Evolutionary conservation across 225 moss, liverwort and hornwort species (phyloP).

Genomic region (Pleurozium schreberi): DNA sequence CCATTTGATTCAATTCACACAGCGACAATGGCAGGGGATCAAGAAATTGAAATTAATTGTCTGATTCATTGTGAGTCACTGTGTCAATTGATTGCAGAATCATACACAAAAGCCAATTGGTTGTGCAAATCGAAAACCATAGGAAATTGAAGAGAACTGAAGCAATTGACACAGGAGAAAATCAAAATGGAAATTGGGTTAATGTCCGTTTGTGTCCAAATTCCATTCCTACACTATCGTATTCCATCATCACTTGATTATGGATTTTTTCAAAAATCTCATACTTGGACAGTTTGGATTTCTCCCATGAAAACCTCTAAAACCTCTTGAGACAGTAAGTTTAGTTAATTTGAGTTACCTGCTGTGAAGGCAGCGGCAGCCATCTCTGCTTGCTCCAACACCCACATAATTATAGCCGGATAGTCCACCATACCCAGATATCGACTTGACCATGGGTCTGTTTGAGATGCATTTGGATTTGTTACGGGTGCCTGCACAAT

Average conservation of each 20-base stretch:
- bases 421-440: conserved; percentile 89
- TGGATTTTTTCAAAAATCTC: neutral
- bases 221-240: neutral
- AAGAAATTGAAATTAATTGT: neutral
- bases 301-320: neutral
- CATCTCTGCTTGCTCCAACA: conserved; percentile 84
- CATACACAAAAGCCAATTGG: neutral
- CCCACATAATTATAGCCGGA: conserved; percentile 76
- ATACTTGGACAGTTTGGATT: neutral
- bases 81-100: neutral
- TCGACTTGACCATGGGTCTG: conserved; percentile 64
- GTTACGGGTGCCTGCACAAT: conserved; percentile 47
- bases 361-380: conserved; percentile 59
- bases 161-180: too few species aligned
- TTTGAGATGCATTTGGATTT: conserved; percentile 32
- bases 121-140: neutral
- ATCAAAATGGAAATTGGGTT: neutral
- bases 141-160: neutral
- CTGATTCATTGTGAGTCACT: neutral
- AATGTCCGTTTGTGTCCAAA: neutral
- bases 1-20: neutral
- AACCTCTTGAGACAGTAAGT: neutral
- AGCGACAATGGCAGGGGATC: neutral
- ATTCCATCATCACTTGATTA: neutral
- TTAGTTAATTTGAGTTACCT: neutral